Evolutionary conservation across 2,329 filamentous ascomycete species (phyloP).

Genomic region (Aspergillus sp.): DNA sequence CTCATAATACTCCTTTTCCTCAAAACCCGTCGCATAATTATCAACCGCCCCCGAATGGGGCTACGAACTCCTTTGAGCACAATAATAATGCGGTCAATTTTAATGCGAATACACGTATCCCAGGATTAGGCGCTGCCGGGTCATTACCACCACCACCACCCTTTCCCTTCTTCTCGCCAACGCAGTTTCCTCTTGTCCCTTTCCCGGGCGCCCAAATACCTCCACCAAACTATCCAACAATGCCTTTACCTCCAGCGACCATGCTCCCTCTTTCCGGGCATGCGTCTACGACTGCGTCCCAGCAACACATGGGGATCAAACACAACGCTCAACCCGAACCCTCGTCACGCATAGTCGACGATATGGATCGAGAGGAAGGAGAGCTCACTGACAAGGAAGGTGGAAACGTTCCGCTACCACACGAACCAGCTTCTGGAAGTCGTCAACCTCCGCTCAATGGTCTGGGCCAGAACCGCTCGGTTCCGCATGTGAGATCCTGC

Average conservation of each 20-base stretch:
- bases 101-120: conserved; percentile 28
- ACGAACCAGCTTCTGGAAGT: too few relatives aligned
- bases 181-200: conserved; percentile 27
- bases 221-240: conserved; percentile 19
- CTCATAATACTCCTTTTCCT: conserved; percentile 24
- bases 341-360: conserved; percentile 28
- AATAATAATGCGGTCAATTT: conserved; percentile 20
- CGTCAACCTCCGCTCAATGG: too few relatives aligned
- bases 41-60: conserved; percentile 18
- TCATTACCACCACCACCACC: conserved; percentile 29
- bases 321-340: conserved; percentile 10
- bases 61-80: conserved; percentile 15
- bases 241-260: conserved; percentile 17
- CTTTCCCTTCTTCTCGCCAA: conserved; percentile 32
- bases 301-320: conserved; percentile 10
- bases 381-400: conserved; percentile 71
- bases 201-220: conserved; percentile 32
- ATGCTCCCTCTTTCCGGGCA: conserved; percentile 4
- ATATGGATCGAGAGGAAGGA: conserved; percentile 64
- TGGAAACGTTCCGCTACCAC: not conserved
- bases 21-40: conserved; percentile 21
- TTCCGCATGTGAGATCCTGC: too few relatives aligned
- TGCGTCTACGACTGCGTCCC: conserved; percentile 8
- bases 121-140: conserved; percentile 25
- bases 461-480: not conserved